Conservation (phyloP, 2,329 filamentous ascomycete genomes). For the Sclerotiophoma versabilis region DNA sequence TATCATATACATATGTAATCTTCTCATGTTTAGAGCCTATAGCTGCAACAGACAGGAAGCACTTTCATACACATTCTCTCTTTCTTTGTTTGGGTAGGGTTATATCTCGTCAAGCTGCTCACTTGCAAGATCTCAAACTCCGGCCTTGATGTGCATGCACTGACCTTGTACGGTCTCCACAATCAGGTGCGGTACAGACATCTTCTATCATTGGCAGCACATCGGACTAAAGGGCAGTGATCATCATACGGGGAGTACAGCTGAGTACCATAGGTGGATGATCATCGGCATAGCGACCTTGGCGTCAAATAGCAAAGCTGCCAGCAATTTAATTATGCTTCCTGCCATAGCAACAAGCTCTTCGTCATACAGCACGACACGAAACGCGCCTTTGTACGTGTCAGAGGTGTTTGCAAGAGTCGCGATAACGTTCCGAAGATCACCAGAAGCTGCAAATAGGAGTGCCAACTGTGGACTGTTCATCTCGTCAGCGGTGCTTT, state of each 20-base stretch:
- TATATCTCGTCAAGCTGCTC: too few species aligned
- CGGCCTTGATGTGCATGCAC: too few species aligned
- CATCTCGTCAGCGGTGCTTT: slow-evolving; percentile 34
- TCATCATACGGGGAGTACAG: slow-evolving; percentile 39
- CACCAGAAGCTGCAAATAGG: slow-evolving; percentile 55
- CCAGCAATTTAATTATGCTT: slow-evolving; percentile 52
- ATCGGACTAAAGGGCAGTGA: too few species aligned
- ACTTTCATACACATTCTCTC: too few species aligned
- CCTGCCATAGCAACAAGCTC: slow-evolving; percentile 50
- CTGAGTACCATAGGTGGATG: slow-evolving; percentile 58
- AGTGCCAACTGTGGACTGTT: slow-evolving; percentile 40
- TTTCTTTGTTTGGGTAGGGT: too few species aligned
- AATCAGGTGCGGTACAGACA: too few species aligned
- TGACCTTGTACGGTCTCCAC: too few species aligned
- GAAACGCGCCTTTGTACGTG: slow-evolving; percentile 31
- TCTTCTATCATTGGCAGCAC: too few species aligned
- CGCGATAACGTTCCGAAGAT: slow-evolving; percentile 54
- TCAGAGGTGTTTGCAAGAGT: slow-evolving; percentile 47
- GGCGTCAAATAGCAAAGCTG: slow-evolving; percentile 31
- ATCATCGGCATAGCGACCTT: slow-evolving; percentile 43
- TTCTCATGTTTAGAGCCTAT: too few species aligned
- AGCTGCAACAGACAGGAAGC: too few species aligned
- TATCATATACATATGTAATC: too few species aligned
- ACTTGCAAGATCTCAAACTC: too few species aligned
- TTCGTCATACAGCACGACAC: slow-evolving; percentile 51